Conservation (phyloP, 495 filamentous ascomycete species). For the Antarctomyces pellizariae region DNA sequence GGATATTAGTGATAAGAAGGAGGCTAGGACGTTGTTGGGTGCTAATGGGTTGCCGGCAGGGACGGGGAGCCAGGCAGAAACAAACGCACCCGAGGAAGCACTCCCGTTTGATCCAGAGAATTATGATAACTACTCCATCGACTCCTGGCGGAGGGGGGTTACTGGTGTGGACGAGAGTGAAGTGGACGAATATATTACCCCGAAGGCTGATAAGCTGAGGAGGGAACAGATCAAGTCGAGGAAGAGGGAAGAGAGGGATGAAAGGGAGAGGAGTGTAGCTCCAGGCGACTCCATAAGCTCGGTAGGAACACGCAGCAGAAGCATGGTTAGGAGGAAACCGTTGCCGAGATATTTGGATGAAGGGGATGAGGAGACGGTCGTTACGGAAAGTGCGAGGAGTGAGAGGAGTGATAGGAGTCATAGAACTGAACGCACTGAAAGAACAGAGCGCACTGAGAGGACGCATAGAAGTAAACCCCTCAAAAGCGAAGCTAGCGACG, state of each 20-base stretch:
- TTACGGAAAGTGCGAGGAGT: conserved; percentile 1
- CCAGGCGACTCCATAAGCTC: conserved; percentile 9
- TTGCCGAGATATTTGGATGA: conserved; percentile 8
- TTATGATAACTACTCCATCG: conserved; percentile 38
- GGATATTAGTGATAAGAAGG: conserved; percentile 18
- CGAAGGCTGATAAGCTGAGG: conserved; percentile 38
- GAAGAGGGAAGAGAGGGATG: conserved; percentile 10
- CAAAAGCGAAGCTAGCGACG: conserved; percentile 9
- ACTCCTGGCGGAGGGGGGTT: conserved; percentile 72
- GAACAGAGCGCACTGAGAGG: conserved; percentile 9
- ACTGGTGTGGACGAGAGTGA: conserved; percentile 45
- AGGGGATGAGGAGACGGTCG: conserved; percentile 11
- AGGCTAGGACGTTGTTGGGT: conserved; percentile 25
- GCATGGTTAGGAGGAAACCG: conserved; percentile 7
- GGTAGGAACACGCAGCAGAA: conserved; percentile 9
- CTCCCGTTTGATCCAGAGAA: conserved; percentile 4
- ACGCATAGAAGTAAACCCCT: conserved; percentile 13
- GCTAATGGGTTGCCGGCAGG: conserved; percentile 32
- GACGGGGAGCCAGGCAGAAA: conserved; percentile 12
- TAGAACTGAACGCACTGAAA: conserved; percentile 13
- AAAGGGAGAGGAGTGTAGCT: no score
- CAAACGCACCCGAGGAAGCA: neutral
- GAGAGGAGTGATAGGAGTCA: conserved; percentile 13
- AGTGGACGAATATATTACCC: conserved; percentile 72
- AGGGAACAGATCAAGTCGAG: conserved; percentile 16